Evolutionary conservation across 164 flowering plant genomes (phyloP), one percentile per base, ranked within the genome.

Genomic region (Vitis rupestris): DNA sequence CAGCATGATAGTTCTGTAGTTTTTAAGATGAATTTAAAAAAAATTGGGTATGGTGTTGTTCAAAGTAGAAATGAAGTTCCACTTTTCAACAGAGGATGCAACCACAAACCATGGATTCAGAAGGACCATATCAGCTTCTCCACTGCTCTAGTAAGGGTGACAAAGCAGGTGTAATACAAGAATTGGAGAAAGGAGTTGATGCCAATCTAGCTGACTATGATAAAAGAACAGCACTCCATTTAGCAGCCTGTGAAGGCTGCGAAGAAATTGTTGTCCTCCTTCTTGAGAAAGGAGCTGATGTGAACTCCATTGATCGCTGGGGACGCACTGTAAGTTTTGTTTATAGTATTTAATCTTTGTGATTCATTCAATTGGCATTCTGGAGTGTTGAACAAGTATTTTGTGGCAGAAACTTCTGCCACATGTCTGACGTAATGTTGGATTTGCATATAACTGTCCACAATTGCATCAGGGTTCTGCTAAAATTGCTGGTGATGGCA

Each of bases 181-280:
- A 84, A 70, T 69, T 88, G 49, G 72, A 76, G 67, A 79, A 81
- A 71, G 89, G 89, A 6, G 87, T 84, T 49, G 78, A 85, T 47
- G 81, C 87, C 10, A 84, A 82, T 61, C 64, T 82, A 16, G 86
- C 79, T 50, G 87, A 87, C 72, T 84, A 83, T 61, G 86, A 85
- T 64, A 31, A 85, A 80, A 84, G 89, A 75, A 85, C 91, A 8
- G 91, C 87, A 37, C 87, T 87, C 71, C 91, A 85, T 72, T 76
- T 85, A 66, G 91, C 91, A 13, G 77, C 89, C 11, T 85, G 84
- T 72, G 89, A 87, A 79, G 87, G 89, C 59, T 80, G 87, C 70
- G 75, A 73, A 44, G 87, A 85, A 51, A 64, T 84, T 67, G 87
- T 85, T 68, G 68, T 44, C 12, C 71, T 88, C 54, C 89, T 85